These are phyloP conservation scores for Metschnikowia noctiluminum DNA, from an alignment of 805 yeast genomes.

Conservation along the genomic window DNA sequence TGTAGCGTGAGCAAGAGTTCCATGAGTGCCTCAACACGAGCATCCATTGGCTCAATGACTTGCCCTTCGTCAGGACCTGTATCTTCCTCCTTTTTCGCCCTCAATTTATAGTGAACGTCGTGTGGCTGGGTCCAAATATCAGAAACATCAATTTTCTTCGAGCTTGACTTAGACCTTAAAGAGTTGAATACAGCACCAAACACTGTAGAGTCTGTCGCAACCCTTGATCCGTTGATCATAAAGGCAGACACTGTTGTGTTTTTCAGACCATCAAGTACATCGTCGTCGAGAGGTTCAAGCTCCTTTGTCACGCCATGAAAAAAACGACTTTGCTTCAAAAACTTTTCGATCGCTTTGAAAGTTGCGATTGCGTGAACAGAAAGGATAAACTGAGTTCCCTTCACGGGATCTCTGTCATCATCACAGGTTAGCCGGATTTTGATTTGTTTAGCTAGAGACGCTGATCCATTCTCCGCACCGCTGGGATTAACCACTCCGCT, in stretches of 20 bases:
- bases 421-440: constrained; percentile 47
- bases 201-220: constrained; percentile 67
- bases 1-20: constrained; percentile 47
- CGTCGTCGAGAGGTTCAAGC: not conserved
- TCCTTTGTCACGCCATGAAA: constrained; percentile 3
- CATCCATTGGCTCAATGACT: constrained; percentile 24
- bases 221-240: constrained; percentile 49
- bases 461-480: constrained; percentile 38
- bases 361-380: constrained; percentile 63
- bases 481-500: constrained; percentile 32
- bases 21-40: constrained; percentile 39
- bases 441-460: constrained; percentile 69
- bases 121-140: constrained; percentile 61
- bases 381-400: constrained; percentile 33
- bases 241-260: constrained; percentile 44
- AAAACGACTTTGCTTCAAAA: constrained; percentile 25
- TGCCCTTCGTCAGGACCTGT: constrained; percentile 10
- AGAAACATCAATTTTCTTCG: constrained; percentile 39
- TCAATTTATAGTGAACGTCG: constrained; percentile 39
- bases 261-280: too few relatives aligned
- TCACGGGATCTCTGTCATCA: constrained; percentile 19
- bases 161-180: constrained; percentile 36
- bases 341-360: constrained; percentile 48
- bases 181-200: constrained; percentile 69
- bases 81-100: not conserved